Conservation (phyloP, 257 asterid species). For the Solanum chilense region DNA sequence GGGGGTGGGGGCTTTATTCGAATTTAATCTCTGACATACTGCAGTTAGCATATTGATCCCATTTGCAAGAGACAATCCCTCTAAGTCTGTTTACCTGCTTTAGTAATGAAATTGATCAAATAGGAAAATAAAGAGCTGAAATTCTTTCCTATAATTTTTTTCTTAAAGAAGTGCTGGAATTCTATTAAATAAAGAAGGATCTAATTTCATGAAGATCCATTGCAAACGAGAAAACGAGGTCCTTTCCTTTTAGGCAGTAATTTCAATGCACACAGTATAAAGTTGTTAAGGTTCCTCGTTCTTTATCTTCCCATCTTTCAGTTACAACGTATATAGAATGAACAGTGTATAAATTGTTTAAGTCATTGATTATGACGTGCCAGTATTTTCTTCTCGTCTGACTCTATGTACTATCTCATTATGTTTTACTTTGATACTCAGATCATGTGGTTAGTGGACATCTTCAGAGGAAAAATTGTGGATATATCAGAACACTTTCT, state of each 20-base stretch:
- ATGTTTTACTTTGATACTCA: constrained; percentile 18
- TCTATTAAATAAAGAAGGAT: background rate
- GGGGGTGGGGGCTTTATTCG: background rate
- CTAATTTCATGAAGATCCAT: background rate
- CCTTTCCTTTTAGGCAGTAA: background rate
- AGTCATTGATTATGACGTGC: background rate
- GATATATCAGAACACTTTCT: constrained; percentile 66
- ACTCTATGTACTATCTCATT: background rate
- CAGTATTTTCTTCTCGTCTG: background rate
- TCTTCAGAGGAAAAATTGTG: constrained; percentile 72
- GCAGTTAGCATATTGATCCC: background rate
- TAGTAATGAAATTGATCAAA: background rate
- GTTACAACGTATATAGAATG: background rate
- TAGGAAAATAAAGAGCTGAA: background rate
- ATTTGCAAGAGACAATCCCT: background rate
- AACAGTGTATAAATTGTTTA: background rate
- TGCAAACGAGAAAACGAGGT: background rate
- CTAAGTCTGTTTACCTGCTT: background rate
- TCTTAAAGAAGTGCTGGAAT: background rate
- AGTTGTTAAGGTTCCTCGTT: background rate
- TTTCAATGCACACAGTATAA: background rate
- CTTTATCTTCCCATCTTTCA: background rate
- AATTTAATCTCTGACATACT: background rate
- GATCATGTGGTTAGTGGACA: constrained; percentile 75
- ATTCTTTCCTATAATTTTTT: background rate